Evolutionary conservation across 2,329 filamentous ascomycete species (phyloP), one percentile per base, ranked within the genome.

Genomic region (Arthrobotrys sinensis): DNA sequence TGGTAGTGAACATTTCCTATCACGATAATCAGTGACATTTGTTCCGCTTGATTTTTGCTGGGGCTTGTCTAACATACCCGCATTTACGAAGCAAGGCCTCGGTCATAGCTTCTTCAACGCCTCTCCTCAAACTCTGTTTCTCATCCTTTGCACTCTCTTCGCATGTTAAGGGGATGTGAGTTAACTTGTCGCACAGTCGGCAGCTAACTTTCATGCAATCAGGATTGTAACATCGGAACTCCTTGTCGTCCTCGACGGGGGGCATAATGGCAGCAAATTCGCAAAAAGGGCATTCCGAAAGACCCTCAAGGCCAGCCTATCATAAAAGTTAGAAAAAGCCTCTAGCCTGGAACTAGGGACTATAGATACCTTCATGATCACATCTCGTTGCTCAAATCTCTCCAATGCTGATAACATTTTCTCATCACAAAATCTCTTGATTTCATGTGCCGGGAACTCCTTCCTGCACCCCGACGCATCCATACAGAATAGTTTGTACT

Each of bases 91-190:
- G 91, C 80, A 96, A 82, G 1, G 93, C 93, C 14, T 88, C 87
- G 1, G 92, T 93, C 91, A 94, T 95, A 19, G 93, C 93, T 83
- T 97, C 93, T 83, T 97, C 93, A 34, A 96, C 89, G 2, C 86
- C 84, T 80, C 91, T 91, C 14, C 92, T 89, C 16, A 88, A 86
- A 3, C 88, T 87, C 6, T 90, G 82, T 0, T 90, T 89, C 45
- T 87, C 87, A 1, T 93, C 90, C 19, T 84, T 86, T 46, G 87
- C 88, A 43, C 87, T 88, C 82, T 96, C 91, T 38, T 90, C 88
- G 81, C 93, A 97, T 0, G 87, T 90, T 79, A 89, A 87, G 0
- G 93, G 93, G 10, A 93, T 87, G 81, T 97, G 93, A 0, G 91
- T 91, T 55, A 89, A 87, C 63, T 87, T 85, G 36, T 88, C 87